phyloP scores from a whole-genome alignment of 2,329 filamentous ascomycete species.

The Phialophora tarda region DNA sequence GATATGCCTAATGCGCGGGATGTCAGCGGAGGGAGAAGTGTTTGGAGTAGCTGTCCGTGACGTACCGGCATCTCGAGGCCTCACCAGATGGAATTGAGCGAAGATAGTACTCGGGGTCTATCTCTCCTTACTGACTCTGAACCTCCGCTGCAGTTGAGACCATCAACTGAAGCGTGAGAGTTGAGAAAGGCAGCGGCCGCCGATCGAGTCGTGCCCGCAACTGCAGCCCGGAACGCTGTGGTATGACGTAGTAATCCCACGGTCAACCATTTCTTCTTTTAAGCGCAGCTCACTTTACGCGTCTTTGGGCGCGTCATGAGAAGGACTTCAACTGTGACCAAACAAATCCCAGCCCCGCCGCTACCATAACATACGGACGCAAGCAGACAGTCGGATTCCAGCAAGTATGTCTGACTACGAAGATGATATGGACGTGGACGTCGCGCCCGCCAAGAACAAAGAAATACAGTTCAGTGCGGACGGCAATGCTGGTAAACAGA shows the following conservation, averaged over 20 bases:
- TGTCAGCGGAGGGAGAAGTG: constrained; percentile 16
- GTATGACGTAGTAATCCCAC: not conserved
- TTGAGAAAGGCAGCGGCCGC: not conserved
- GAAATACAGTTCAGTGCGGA: constrained; percentile 74
- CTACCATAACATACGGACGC: not conserved
- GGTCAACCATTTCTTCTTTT: not conserved
- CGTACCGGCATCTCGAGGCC: constrained; percentile 23
- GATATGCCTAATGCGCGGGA: constrained; percentile 73
- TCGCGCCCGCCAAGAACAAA: constrained; percentile 54
- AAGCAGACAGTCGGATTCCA: not conserved
- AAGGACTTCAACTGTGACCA: not conserved
- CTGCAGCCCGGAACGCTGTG: not conserved
- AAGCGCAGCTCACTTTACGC: constrained; percentile 22
- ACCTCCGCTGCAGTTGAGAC: not conserved
- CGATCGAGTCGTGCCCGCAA: not conserved
- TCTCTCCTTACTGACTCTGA: not conserved
- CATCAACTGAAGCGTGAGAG: not conserved
- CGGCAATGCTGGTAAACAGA: constrained; percentile 75
- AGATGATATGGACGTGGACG: constrained; percentile 74
- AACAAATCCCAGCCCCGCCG: not conserved
- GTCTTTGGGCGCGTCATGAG: constrained; percentile 19
- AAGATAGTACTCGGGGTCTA: not conserved
- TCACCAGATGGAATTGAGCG: not conserved
- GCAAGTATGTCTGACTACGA: constrained; percentile 60
- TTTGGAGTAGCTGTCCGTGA: not conserved